Base-by-base conservation (phyloP, 768 basidiomycete species). In the Coprinopsis cinerea region DNA sequence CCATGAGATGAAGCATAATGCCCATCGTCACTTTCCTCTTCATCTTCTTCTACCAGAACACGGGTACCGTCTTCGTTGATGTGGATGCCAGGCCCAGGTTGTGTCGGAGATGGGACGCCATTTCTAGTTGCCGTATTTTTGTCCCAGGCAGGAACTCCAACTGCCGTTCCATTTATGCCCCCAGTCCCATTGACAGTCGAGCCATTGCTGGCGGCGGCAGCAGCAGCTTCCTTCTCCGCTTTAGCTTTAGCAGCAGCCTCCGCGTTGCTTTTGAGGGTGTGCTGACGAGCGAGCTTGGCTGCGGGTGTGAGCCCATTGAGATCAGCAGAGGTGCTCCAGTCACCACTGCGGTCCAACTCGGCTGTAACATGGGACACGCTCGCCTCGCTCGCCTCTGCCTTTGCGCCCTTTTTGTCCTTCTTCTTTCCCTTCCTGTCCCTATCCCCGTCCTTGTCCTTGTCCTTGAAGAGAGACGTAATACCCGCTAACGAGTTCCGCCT, bases 381-480 rank as follows among this genome's bases (percentile, higher is more conserved):
- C 1, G 92, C 81, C 47, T 81, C 78, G 9, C 81, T 79, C 11
- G 78, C 81, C 42, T 76, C 76, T 32, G 77, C 76, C 67, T 91
- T 88, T 53, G 76, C 74, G 52, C 73, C 74, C 55, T 79, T 81
- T 64, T 78, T 74, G 48, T 73, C 77, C 49, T 75, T 72, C 61
- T 71, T 69, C 55, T 66, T 65, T n/a, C 60, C 62, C 39, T 62
- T 60, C 37, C 59, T 57, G 9, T 53, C 53, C 23, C 59, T 55
- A n/a, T 58, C 59, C 54, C 73, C 76, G 53, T 80, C 73, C 56
- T 77, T 78, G 54, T 81, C 82, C 60, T 82, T 90, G 63, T 92
- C 91, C 68, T 94, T 95, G 77, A 98, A 96, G 50, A 97, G 71
- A 43, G 87, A 89, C 17, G 92, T 92, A 63, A 97, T 93, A 24